phyloP scores from a whole-genome alignment of 1,284 basidiomycete genomes.

The Pascua guehoae region DNA sequence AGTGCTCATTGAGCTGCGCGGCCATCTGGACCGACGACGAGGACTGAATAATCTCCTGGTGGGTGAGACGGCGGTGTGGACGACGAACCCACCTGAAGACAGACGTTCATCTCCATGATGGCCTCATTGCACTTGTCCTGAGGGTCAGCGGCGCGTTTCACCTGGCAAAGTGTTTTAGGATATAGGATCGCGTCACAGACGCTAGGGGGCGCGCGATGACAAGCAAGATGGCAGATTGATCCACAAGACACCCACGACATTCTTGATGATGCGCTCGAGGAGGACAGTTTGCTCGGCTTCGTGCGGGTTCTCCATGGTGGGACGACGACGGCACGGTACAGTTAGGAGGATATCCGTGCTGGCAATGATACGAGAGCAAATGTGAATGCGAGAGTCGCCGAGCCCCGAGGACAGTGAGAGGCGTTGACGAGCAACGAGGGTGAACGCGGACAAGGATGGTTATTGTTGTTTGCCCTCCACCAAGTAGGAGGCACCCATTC shows the following conservation, averaged over 20 bases:
- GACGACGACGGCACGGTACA: too few species aligned
- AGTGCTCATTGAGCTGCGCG: constrained; percentile 72
- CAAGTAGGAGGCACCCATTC: too few species aligned
- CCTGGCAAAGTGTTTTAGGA: constrained; percentile 10
- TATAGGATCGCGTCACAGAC: constrained; percentile 64
- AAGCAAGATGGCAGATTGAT: neutral
- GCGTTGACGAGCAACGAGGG: too few species aligned
- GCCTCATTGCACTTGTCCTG: constrained; percentile 50
- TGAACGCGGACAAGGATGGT: too few species aligned
- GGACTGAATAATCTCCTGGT: constrained; percentile 38
- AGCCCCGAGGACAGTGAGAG: too few species aligned
- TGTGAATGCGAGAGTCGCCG: too few species aligned
- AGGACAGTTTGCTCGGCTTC: constrained; percentile 85
- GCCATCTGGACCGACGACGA: constrained; percentile 59
- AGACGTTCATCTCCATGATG: constrained; percentile 47
- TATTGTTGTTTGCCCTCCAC: too few species aligned
- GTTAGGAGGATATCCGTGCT: too few species aligned
- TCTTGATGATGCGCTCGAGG: constrained; percentile 84
- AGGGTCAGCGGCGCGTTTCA: constrained; percentile 7
- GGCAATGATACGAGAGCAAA: too few species aligned
- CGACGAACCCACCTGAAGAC: constrained; percentile 34
- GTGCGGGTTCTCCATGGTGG: constrained; percentile 79
- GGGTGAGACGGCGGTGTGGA: neutral
- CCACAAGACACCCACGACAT: constrained; percentile 59
- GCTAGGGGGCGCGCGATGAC: too few species aligned